Base-by-base conservation (phyloP, 805 yeast species). In the Kodamaea leandrae region DNA sequence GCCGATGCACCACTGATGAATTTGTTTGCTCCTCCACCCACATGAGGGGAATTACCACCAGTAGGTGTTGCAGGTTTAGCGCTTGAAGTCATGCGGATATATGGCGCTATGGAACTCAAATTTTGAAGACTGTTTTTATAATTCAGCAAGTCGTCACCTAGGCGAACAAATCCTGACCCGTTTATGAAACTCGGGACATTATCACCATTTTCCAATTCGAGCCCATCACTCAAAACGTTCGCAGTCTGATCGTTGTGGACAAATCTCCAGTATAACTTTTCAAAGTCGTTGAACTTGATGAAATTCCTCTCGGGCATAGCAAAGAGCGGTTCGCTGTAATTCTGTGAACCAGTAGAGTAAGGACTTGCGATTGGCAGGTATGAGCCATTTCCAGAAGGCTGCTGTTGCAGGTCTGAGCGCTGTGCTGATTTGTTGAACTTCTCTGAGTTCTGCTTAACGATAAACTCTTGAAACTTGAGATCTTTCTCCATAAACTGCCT, bases 401-500 rank as follows among this genome's bases (percentile, higher is more conserved):
- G 19, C 14, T 9, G 34, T 30, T 30, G 9, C 7, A 15, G 25
- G n/a, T n/a, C 19, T 7, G 32, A n/a, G 32, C 32, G 30, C 3
- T 36, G 21, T 2, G 46, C 16, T 4, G 35, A 28, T n/a, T 30
- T 46, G 36, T 44, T 42, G 36, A 44, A 46, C 3, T 17, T 27
- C 2, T 16, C 21, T n/a, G 25, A n/a, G 23, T 43, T 18, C 30
- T 39, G 50, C 30, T 49, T 53, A 2, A 63, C 44, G 3, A 62
- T 44, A 30, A 49, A 55, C 43, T 64, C 62, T 55, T 63, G 63
- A 59, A 73, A 65, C 52, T 63, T 64, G 43, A 66, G 54, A 42
- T 80, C 78, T 45, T 77, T 78, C 37, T 78, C 83, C 57, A 73
- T 72, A 52, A 76, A 81, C 50, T 81, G 83, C 25, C 74, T 65